phyloP scores from a whole-genome alignment of 306 rosid genomes.

The Carpinus viminea region DNA sequence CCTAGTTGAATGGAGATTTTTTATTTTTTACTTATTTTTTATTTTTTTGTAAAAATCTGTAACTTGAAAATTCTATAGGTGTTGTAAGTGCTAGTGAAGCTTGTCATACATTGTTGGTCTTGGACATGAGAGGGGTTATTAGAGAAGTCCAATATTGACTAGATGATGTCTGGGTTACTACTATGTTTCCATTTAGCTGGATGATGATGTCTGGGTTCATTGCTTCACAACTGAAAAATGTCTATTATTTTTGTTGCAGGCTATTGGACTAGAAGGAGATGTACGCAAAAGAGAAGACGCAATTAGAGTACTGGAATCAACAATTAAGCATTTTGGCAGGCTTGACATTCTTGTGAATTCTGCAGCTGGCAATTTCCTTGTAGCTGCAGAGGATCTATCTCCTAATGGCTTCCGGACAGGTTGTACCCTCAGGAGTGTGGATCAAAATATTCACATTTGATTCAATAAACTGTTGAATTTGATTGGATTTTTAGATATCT shows the following conservation, averaged over 20 bases:
- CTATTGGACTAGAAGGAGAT: slow-evolving; percentile 85
- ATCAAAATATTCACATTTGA: background rate
- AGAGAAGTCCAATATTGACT: background rate
- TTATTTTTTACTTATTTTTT: too few relatives aligned
- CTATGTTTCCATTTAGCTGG: background rate
- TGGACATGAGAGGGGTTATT: background rate
- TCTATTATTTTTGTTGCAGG: slow-evolving; percentile 37
- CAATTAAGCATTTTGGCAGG: slow-evolving; percentile 69
- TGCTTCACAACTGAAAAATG: background rate
- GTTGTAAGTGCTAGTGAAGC: background rate
- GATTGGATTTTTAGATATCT: background rate
- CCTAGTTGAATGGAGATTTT: background rate
- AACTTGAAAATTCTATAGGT: too few relatives aligned
- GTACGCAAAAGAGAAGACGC: slow-evolving; percentile 89
- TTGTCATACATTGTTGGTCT: background rate
- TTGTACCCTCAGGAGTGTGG: slow-evolving; percentile 11
- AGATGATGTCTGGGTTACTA: background rate
- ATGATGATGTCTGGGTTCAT: background rate
- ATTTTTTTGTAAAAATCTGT: too few relatives aligned
- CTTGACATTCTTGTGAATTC: slow-evolving; percentile 87
- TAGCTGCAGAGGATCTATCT: slow-evolving; percentile 78
- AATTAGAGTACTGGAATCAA: slow-evolving; percentile 59
- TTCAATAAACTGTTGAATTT: background rate
- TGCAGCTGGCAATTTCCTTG: slow-evolving; percentile 90
- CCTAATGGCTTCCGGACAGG: slow-evolving; percentile 97